Conservation (phyloP, 495 filamentous ascomycete species). For the Chaetomium fimeti region DNA sequence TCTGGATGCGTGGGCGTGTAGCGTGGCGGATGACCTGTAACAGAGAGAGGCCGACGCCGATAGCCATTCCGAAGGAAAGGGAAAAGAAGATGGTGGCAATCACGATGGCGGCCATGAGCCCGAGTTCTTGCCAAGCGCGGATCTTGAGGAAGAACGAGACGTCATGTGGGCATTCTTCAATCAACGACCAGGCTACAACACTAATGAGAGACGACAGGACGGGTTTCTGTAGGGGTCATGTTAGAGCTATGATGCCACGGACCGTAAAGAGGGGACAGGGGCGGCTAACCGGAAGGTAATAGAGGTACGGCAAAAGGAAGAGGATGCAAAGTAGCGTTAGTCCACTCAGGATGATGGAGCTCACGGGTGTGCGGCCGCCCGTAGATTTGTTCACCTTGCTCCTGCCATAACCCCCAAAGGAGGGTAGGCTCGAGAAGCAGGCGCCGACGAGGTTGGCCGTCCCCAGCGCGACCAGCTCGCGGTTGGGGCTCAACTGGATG, state of each 20-base stretch:
- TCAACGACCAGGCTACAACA: conserved; percentile 88
- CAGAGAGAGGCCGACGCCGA: conserved; percentile 83
- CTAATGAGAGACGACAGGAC: conserved; percentile 92
- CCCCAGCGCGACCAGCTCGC: conserved; percentile 90
- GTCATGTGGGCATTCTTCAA: conserved; percentile 94
- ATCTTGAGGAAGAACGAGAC: conserved; percentile 85
- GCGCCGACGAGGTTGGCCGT: conserved; percentile 87
- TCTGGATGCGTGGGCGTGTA: conserved; percentile 93
- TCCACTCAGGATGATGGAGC: conserved; percentile 74
- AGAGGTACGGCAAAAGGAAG: conserved; percentile 84
- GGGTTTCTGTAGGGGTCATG: conserved; percentile 67
- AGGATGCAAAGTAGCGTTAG: conserved; percentile 78
- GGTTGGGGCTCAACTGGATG: conserved; percentile 82
- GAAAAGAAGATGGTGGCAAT: conserved; percentile 90
- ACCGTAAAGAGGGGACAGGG: not conserved
- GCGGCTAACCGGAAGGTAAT: conserved; percentile 80
- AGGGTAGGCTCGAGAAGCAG: conserved; percentile 85
- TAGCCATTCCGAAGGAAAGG: conserved; percentile 78
- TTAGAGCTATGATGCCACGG: conserved; percentile 4
- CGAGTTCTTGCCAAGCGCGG: conserved; percentile 77
- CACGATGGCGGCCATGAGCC: conserved; percentile 87
- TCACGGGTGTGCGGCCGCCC: conserved; percentile 90
- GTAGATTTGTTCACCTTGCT: conserved; percentile 93
- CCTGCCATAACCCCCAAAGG: conserved; percentile 93
- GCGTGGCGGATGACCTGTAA: conserved; percentile 85